Conservation (phyloP, 352 stramenopile genomes). For the Phytophthora vignae region DNA sequence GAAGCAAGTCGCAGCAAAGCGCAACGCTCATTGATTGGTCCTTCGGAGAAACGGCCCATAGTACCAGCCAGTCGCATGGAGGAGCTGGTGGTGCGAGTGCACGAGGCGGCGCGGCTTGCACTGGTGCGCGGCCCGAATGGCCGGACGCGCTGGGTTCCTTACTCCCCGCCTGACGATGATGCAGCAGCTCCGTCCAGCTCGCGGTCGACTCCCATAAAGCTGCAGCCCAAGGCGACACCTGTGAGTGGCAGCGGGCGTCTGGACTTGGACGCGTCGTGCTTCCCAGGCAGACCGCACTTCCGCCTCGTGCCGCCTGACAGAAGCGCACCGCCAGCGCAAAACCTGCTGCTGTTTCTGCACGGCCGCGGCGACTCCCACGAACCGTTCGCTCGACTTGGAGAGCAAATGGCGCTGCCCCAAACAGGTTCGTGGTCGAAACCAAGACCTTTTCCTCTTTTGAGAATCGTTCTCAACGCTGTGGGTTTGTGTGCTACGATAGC, state of each 20-base stretch:
- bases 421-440: constrained; percentile 45
- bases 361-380: constrained; percentile 64
- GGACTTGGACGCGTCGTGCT: constrained; percentile 34
- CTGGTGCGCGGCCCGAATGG: constrained; percentile 31
- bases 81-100: constrained; percentile 38
- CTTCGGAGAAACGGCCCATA: constrained; percentile 5
- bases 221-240: constrained; percentile 16
- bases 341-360: constrained; percentile 70
- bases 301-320: constrained; percentile 28
- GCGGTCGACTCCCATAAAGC: constrained; percentile 17
- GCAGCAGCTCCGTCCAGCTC: not conserved
- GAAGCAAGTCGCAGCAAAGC: not conserved
- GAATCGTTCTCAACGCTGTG: not conserved
- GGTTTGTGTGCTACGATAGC: constrained; percentile 24
- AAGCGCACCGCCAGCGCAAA: constrained; percentile 45
- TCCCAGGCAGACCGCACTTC: constrained; percentile 37
- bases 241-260: constrained; percentile 19
- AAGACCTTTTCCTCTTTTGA: not conserved
- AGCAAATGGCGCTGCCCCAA: constrained; percentile 68
- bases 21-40: not conserved
- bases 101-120: constrained; percentile 35
- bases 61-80: not conserved
- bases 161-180: constrained; percentile 7
- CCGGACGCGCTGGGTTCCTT: constrained; percentile 31
- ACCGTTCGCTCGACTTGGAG: constrained; percentile 57